phyloP scores from a whole-genome alignment of 495 filamentous ascomycete species.

The Pyrenula aspistea region DNA sequence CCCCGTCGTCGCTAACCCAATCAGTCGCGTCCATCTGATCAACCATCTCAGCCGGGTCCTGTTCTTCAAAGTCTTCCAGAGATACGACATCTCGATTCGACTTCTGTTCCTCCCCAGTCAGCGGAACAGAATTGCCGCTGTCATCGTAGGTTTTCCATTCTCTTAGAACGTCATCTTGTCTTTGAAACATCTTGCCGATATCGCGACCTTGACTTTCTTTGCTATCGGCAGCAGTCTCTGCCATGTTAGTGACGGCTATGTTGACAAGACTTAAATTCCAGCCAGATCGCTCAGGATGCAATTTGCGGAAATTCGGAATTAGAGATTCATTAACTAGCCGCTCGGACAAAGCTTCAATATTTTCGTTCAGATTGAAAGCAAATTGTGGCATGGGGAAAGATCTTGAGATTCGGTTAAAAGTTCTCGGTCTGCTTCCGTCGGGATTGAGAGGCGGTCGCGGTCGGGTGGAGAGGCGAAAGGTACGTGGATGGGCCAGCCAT shows the following conservation, averaged over 20 bases:
- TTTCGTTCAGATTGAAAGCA: slow-evolving; percentile 50
- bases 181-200: slow-evolving; percentile 57
- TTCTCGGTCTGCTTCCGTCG: slow-evolving; percentile 38
- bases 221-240: slow-evolving; percentile 39
- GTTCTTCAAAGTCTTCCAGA: background rate
- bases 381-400: slow-evolving; percentile 55
- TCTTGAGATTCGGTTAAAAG: slow-evolving; percentile 54
- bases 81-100: background rate
- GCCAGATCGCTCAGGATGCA: slow-evolving; percentile 55
- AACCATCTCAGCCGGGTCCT: background rate
- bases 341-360: slow-evolving; percentile 45
- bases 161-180: slow-evolving; percentile 50
- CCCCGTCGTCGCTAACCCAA: background rate
- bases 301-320: slow-evolving; percentile 56
- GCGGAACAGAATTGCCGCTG: slow-evolving; percentile 9
- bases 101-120: background rate
- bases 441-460: slow-evolving; percentile 42
- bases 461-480: slow-evolving; percentile 67
- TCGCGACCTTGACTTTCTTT: slow-evolving; percentile 40
- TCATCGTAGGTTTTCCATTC: slow-evolving; percentile 48
- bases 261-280: slow-evolving; percentile 81
- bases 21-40: background rate
- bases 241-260: slow-evolving; percentile 78
- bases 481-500: slow-evolving; percentile 60
- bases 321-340: slow-evolving; percentile 56